Conservation (phyloP, 2,329 filamentous ascomycete genomes). For the Aspergillus uvarum region DNA sequence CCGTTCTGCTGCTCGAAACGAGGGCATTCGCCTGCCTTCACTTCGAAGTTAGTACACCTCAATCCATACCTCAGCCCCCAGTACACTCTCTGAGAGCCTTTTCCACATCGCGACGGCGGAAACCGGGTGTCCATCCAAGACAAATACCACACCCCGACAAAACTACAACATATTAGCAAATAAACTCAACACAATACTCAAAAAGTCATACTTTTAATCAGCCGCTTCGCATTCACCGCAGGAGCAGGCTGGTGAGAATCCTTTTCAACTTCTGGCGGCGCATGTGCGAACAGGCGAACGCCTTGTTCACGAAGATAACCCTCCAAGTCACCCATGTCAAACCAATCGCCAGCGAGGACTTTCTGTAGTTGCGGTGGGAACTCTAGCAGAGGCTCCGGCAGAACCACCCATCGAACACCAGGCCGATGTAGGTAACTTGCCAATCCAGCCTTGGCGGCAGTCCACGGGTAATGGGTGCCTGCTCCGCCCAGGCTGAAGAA, state of each 20-base stretch:
- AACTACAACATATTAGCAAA: conserved; percentile 13
- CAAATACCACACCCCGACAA: conserved; percentile 22
- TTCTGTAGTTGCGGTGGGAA: conserved; percentile 13
- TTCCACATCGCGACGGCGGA: conserved; percentile 24
- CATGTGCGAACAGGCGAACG: conserved; percentile 15
- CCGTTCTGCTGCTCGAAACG: too few relatives aligned
- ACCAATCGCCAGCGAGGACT: conserved; percentile 26
- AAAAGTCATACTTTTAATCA: conserved; percentile 18
- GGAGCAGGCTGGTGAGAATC: neutral
- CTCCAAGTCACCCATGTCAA: conserved; percentile 25
- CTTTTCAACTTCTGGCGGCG: neutral
- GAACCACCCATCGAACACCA: conserved; percentile 12
- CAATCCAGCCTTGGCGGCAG: neutral
- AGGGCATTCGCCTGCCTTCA: too few relatives aligned
- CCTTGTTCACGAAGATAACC: conserved; percentile 21
- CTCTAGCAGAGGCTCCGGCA: conserved; percentile 16
- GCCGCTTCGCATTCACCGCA: conserved; percentile 13
- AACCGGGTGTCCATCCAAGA: conserved; percentile 28
- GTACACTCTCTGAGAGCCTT: conserved; percentile 13
- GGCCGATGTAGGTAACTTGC: conserved; percentile 4
- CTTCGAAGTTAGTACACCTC: too few relatives aligned
- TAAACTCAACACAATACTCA: neutral
- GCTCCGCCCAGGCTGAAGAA: conserved; percentile 27
- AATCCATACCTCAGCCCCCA: neutral
- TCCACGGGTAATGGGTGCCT: conserved; percentile 25